Evolutionary conservation across 1,284 basidiomycete species (phyloP).

Genomic region (Pseudozyma sp.): DNA sequence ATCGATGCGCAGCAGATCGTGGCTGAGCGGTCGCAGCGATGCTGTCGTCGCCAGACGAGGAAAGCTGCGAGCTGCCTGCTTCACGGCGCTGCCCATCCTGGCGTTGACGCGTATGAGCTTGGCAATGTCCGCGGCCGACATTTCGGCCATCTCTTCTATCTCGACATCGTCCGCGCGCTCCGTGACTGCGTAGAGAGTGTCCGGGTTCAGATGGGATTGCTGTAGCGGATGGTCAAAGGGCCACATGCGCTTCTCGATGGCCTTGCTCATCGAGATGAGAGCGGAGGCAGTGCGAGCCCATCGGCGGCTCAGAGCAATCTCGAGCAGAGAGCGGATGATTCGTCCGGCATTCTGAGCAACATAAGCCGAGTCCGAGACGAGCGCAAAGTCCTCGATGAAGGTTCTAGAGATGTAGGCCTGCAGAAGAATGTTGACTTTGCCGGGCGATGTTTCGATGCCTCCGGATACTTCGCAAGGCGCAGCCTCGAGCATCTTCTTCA

Average conservation of each 20-base stretch:
- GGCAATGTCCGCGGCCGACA: slow-evolving; percentile 82
- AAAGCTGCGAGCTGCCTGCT: slow-evolving; percentile 85
- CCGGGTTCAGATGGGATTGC: slow-evolving; percentile 75
- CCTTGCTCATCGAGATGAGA: slow-evolving; percentile 90
- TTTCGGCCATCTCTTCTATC: slow-evolving; percentile 80
- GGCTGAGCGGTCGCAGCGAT: slow-evolving; percentile 78
- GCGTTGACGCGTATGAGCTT: slow-evolving; percentile 88
- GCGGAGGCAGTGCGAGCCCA: slow-evolving; percentile 86
- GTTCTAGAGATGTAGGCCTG: slow-evolving; percentile 89
- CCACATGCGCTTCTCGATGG: slow-evolving; percentile 81
- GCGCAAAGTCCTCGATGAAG: slow-evolving; percentile 90
- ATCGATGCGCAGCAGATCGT: slow-evolving; percentile 83
- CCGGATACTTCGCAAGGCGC: slow-evolving; percentile 73
- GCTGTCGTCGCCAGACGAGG: slow-evolving; percentile 80
- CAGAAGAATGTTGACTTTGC: slow-evolving; percentile 95
- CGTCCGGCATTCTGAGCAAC: slow-evolving; percentile 85
- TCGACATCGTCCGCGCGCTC: slow-evolving; percentile 86
- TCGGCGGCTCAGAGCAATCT: slow-evolving; percentile 90
- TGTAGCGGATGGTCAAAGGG: slow-evolving; percentile 90
- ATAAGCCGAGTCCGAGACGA: slow-evolving; percentile 95
- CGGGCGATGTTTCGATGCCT: slow-evolving; percentile 80
- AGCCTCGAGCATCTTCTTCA: slow-evolving; percentile 78
- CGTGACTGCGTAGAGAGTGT: slow-evolving; percentile 81
- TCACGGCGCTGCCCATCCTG: slow-evolving; percentile 81
- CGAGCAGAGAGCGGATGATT: slow-evolving; percentile 90